Evolutionary conservation across 1,139 yeast species (phyloP), one percentile per base, ranked within the genome.

Genomic region (Pichia sp.): DNA sequence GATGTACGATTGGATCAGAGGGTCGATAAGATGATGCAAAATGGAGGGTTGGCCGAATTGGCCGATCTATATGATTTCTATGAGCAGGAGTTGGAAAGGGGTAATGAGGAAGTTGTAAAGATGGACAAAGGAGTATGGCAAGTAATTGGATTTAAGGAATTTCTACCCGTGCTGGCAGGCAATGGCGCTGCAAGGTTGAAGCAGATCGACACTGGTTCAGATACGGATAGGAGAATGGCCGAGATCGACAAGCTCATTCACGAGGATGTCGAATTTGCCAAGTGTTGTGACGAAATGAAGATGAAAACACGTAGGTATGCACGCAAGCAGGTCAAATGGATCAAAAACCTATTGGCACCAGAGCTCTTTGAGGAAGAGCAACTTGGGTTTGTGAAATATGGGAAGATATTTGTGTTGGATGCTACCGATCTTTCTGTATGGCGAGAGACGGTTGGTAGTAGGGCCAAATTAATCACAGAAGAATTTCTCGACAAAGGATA

Each of bases 91-190:
- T 31, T 50, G 53, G 0, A 59, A 59, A 30, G 30, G 31, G 60
- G 65, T 0, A 73, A 73, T 1, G 67, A 64, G 26, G 82, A 82
- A 2, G 67, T 63, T 19, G 81, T 82, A 1, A 83, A 80, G 54
- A 72, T 82, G 54, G 85, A 88, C 52, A 74, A 80, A 54, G 98
- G 99, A 1, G 79, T 93, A 0, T 92, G 90, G 90, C 99, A 93
- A 70, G 97, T 90, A 1, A 90, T 93, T 64, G 99, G 99, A 1
- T 93, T 90, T 69, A 89, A 90, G 65, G 98, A 93, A 68, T 92
- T 93, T 66, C 68, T 90, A 43, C 96, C 96, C 0, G 92, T 90
- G 86, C 69, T 93, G 5, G 63, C 71, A 36, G 57, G 60, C 6
- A 53, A 59, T 32, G 38, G 47, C 6, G 23, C 34, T 3, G 50